Evolutionary conservation across 1,284 basidiomycete species (phyloP), one percentile per base, ranked within the genome.

Genomic region (Apiotrichum veenhuisii): DNA sequence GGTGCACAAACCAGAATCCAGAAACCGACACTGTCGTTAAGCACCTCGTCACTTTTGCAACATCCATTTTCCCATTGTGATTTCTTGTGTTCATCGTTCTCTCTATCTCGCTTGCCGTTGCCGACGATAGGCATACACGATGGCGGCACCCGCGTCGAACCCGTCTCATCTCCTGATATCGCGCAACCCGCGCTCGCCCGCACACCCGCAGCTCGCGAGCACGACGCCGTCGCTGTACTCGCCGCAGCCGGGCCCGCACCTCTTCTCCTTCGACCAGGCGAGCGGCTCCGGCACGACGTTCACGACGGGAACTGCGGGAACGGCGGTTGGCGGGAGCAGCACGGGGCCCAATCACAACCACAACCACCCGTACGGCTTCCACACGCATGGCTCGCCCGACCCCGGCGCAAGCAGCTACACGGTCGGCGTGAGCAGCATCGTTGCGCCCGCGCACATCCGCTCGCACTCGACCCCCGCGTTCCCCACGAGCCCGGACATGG

Each of bases 161-260:
- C 74, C 74, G 8, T 74, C 74, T 0, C 73, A 76, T 44, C 63
- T 74, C 5, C 70, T 76, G 33, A 70, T 76, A 52, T 70, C 66
- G 8, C 65, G 74, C 20, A 74, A 76, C 46, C 69, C 72, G 7
- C 63, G 73, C 41, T 72, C 70, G 20, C 71, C 68, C 0, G 73
- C 73, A 1, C 72, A 71, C 52, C 73, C 72, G 0, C 73, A 72
- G 53, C 65, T 73, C 23, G 70, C 67, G 12, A 65, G 68, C 11
- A 63, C 67, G 17, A 65, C 46, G 27, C 67, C 72, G 3, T 58
- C 68, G 15, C 62, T 61, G 20, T 65, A 66, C 46, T 51, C 50
- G 22, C 60, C 56, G 10, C 36, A 49, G 41, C 60, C 60, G 2
- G 54, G 54, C 22, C 26, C 58, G 20, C 57, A 62, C 34, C 56